Percentiles rank a stretch among this genome's conserved stretches.
Conservation (phyloP, 2,329 filamentous ascomycete genomes). For the Coniochaeta pulveracea region DNA sequence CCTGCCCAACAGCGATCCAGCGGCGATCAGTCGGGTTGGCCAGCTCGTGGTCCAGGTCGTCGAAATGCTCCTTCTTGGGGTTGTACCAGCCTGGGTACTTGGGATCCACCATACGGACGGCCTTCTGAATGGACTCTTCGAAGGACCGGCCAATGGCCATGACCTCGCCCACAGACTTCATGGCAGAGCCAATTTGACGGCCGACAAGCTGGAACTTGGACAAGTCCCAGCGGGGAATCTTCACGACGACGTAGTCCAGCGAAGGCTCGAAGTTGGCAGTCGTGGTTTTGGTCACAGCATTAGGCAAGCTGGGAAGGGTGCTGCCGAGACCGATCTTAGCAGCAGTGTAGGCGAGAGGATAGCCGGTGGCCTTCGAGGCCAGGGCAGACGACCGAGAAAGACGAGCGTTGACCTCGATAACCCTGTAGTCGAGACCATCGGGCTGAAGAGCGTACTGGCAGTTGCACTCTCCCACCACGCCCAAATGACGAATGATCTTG, state of each 20-base stretch:
- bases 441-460: constrained; percentile 96
- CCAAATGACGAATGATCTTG: constrained; percentile 95
- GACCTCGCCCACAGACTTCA: constrained; percentile 98
- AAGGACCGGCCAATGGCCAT: constrained; percentile 99
- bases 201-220: constrained; percentile 99
- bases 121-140: constrained; percentile 98
- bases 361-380: constrained; percentile 95
- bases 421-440: constrained; percentile 92
- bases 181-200: constrained; percentile 90
- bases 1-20: constrained; percentile 95
- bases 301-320: constrained; percentile 88
- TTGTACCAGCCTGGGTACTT: constrained; percentile 59
- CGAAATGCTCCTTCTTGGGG: constrained; percentile 87
- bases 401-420: constrained; percentile 98
- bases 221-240: constrained; percentile 97
- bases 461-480: constrained; percentile 97
- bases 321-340: constrained; percentile 97
- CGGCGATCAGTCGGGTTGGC: constrained; percentile 90
- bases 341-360: constrained; percentile 92
- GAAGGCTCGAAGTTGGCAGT: constrained; percentile 98
- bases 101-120: constrained; percentile 92
- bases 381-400: constrained; percentile 93
- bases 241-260: constrained; percentile 94
- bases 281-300: constrained; percentile 96
- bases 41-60: constrained; percentile 81